Evolutionary conservation across 192 early-diverging fungal species (phyloP).

Genomic region (Funneliformis mosseae): DNA sequence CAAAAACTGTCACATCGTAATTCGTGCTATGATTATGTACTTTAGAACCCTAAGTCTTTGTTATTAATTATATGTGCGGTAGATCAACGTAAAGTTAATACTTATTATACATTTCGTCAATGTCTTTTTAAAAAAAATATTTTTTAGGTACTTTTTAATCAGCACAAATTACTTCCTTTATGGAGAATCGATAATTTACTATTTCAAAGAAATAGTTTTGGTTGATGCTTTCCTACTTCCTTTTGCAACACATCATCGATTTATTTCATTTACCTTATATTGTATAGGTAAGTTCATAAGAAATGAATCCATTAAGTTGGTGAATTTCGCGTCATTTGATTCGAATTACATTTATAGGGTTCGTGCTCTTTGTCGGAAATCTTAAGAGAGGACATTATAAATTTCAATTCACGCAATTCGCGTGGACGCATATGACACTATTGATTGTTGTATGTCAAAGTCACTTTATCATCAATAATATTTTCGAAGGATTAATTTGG

Average conservation of each 20-base stretch:
- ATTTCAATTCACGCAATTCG: conserved; percentile 95
- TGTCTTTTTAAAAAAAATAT: background rate
- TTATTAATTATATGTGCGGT: too few relatives aligned
- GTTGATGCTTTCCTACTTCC: conserved; percentile 83
- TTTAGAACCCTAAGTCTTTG: background rate
- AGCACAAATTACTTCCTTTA: conserved; percentile 94
- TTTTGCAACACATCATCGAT: conserved; percentile 90
- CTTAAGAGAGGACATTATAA: conserved; percentile 92
- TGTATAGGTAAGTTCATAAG: conserved; percentile 59
- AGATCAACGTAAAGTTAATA: background rate
- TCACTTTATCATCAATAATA: conserved; percentile 97
- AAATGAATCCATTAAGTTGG: background rate
- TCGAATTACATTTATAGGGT: conserved; percentile 44
- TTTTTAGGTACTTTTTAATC: conserved; percentile 78
- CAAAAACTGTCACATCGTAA: too few relatives aligned
- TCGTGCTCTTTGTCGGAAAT: conserved; percentile 93
- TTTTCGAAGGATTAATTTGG: conserved; percentile 98
- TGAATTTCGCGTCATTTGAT: background rate
- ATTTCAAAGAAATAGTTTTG: conserved; percentile 81
- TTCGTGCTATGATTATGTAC: background rate
- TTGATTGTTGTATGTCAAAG: conserved; percentile 90
- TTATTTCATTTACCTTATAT: conserved; percentile 92
- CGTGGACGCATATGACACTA: conserved; percentile 97
- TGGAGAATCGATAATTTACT: conserved; percentile 90
- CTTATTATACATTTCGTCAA: background rate